Evolutionary conservation across 2,329 filamentous ascomycete genomes (phyloP).

Genomic region (Fusarium brevicatenulatum): DNA sequence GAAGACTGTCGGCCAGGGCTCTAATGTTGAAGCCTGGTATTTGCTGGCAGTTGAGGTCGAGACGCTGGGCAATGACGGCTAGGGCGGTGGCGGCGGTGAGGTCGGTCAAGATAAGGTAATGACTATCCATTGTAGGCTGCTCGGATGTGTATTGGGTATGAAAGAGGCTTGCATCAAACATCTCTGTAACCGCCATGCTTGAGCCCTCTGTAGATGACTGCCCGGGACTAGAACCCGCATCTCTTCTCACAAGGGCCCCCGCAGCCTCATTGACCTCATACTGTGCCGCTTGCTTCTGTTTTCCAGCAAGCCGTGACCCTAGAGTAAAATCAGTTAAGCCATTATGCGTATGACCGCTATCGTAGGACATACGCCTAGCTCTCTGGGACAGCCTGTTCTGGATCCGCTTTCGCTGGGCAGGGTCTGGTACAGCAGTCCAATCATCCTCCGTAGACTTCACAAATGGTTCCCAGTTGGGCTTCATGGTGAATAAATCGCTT

Average conservation of each 20-base stretch:
- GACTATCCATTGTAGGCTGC: neutral
- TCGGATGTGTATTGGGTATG: neutral
- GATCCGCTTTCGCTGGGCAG: slow-evolving; percentile 24
- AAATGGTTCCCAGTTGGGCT: slow-evolving; percentile 5
- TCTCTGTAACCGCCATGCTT: neutral
- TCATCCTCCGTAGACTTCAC: slow-evolving; percentile 16
- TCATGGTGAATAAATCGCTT: neutral
- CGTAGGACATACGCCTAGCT: slow-evolving; percentile 12
- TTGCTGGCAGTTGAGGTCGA: neutral
- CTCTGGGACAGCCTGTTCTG: slow-evolving; percentile 34
- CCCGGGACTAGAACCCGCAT: accelerated
- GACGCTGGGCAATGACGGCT: neutral
- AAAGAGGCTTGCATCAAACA: neutral
- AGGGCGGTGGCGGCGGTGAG: slow-evolving; percentile 11
- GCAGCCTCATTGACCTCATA: accelerated
- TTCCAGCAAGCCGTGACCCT: neutral
- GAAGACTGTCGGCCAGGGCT: neutral
- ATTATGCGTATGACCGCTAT: accelerated
- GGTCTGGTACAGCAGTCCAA: slow-evolving; percentile 23
- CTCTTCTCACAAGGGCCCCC: neutral
- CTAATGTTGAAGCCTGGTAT: neutral
- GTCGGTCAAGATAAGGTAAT: slow-evolving; percentile 9
- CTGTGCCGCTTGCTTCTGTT: neutral
- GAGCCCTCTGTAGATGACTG: neutral
- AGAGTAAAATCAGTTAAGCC: accelerated